These are phyloP conservation scores for Globisporangium viniferum DNA, from an alignment of 352 stramenopile species.

Conservation along the genomic window DNA sequence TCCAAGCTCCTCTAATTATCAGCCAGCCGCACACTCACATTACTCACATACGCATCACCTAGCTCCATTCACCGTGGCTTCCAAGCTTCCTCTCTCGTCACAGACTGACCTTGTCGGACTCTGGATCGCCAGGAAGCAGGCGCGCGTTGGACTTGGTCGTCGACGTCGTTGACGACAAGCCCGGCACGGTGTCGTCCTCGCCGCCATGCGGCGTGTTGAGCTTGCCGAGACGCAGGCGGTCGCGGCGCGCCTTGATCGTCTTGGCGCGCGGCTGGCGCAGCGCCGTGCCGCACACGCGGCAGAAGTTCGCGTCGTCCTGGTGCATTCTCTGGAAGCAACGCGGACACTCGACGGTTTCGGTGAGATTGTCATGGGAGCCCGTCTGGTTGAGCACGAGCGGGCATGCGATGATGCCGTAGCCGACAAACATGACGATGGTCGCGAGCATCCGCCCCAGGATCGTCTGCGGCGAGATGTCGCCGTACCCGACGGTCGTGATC, in stretches of 20 bases:
- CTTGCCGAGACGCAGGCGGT: conserved; percentile 59
- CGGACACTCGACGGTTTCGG: conserved; percentile 58
- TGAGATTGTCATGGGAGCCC: conserved; percentile 45
- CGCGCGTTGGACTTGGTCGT: conserved; percentile 54
- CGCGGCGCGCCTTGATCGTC: conserved; percentile 55
- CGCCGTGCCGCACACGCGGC: conserved; percentile 58
- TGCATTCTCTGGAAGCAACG: conserved; percentile 74
- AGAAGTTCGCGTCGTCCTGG: conserved; percentile 78
- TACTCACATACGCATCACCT: background rate
- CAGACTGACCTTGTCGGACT: conserved; percentile 23
- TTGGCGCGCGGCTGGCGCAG: conserved; percentile 57
- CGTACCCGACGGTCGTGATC: conserved; percentile 86
- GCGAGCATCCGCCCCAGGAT: conserved; percentile 77
- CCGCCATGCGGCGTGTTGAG: conserved; percentile 37
- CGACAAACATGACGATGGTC: conserved; percentile 83
- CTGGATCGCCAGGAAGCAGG: conserved; percentile 31
- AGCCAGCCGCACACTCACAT: background rate
- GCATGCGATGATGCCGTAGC: conserved; percentile 84
- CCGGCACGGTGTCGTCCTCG: conserved; percentile 25
- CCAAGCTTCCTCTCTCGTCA: conserved; percentile 12
- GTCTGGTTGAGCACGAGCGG: conserved; percentile 72
- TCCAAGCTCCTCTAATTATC: background rate
- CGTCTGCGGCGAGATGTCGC: conserved; percentile 80
- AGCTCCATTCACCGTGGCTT: background rate
- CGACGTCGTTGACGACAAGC: conserved; percentile 51